A percentile compares a stretch with the other conserved stretches of the same genome.
Evolutionary conservation across 2,329 filamentous ascomycete species (phyloP).

Genomic region (Ceratocystis eucalypticola): DNA sequence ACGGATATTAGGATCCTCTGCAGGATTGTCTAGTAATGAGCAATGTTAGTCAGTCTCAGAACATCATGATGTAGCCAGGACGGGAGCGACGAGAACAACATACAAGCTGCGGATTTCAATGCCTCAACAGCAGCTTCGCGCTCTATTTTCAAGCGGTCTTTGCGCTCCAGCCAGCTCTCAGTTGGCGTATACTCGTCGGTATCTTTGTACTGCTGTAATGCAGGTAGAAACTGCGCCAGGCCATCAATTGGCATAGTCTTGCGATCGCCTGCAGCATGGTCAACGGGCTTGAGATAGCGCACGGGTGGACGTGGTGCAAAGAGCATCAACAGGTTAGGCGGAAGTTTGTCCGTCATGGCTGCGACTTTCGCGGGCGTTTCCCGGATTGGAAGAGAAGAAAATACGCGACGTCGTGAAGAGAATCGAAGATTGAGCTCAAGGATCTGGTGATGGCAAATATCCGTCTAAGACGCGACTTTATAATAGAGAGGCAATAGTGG

Average conservation of each 20-base stretch:
- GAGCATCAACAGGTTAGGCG: slow-evolving; percentile 79
- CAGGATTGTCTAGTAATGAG: slow-evolving; percentile 53
- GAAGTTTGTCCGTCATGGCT: slow-evolving; percentile 90
- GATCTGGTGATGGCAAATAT: background rate
- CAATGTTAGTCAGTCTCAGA: background rate
- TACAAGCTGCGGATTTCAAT: slow-evolving; percentile 36
- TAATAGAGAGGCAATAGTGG: background rate
- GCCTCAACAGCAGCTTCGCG: slow-evolving; percentile 56
- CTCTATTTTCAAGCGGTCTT: slow-evolving; percentile 71
- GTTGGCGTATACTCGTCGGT: slow-evolving; percentile 65
- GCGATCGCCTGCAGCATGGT: slow-evolving; percentile 71
- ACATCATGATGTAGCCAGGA: background rate
- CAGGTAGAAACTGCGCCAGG: slow-evolving; percentile 60
- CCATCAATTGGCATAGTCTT: slow-evolving; percentile 60
- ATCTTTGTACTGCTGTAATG: slow-evolving; percentile 63
- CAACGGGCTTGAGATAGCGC: slow-evolving; percentile 72
- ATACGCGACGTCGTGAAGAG: background rate
- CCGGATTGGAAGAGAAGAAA: background rate
- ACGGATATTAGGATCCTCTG: slow-evolving; percentile 73
- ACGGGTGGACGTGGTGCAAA: slow-evolving; percentile 89
- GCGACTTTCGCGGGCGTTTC: background rate
- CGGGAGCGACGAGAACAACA: background rate
- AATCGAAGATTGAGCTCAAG: background rate
- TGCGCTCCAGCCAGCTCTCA: slow-evolving; percentile 83
- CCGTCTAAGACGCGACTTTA: background rate